Percentiles rank a stretch among this genome's conserved stretches.
phyloP scores from a whole-genome alignment of 129 eudicot genomes.

The Flaveria brownii region DNA sequence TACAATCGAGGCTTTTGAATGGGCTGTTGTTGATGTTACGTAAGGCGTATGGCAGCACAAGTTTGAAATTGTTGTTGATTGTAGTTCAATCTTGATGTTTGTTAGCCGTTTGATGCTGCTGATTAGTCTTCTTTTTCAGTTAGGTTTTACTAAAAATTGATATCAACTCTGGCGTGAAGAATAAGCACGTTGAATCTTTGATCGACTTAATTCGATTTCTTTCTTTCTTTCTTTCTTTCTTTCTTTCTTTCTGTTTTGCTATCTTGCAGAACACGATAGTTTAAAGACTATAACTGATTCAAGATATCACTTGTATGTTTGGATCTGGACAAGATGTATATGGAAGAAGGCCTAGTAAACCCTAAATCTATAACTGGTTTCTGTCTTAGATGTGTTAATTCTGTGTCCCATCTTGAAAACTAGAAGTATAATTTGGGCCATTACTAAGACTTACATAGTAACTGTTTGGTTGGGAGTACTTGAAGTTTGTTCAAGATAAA shows the following conservation, averaged over 20 bases:
- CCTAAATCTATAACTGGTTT: not conserved
- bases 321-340: conserved; percentile 16
- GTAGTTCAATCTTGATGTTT: conserved; percentile 25
- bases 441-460: conserved; percentile 1
- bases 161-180: not conserved
- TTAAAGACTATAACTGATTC: conserved; percentile 1
- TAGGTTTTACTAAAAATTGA: conserved; percentile 24
- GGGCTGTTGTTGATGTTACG: not conserved
- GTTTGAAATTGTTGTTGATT: conserved; percentile 10
- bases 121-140: conserved; percentile 11
- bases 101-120: conserved; percentile 24
- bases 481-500: not conserved
- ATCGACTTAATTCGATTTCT: conserved; percentile 4
- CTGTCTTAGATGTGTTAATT: not conserved
- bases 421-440: not conserved
- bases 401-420: not conserved
- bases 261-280: conserved; percentile 15
- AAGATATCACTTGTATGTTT: not conserved
- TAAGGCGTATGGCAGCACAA: not conserved
- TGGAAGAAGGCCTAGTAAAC: conserved; percentile 11
- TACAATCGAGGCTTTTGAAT: conserved; percentile 11
- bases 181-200: conserved; percentile 10
- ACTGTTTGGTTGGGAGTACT: not conserved
- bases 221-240: not conserved
- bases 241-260: not conserved